Base-by-base conservation (phyloP, 805 yeast species). In the Pichia phayaonensis region DNA sequence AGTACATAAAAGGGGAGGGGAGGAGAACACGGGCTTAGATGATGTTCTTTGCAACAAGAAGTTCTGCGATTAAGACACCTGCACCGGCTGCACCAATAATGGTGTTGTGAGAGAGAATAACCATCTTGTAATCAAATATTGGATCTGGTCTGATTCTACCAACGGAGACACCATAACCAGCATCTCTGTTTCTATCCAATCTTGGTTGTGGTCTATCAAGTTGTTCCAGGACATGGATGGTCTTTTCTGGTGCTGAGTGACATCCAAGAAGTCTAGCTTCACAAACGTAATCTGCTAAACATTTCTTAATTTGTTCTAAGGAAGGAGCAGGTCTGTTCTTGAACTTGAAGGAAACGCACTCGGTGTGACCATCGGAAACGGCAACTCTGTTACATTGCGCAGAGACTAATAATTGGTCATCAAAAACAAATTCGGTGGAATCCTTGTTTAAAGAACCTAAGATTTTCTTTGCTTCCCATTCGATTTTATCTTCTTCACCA, bases 11-110 rank as follows among this genome's bases (percentile, higher is more conserved):
- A n/a, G n/a, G n/a, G n/a, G n/a, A n/a, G n/a, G n/a, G n/a, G n/a
- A n/a, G n/a, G n/a, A n/a, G n/a, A n/a, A n/a, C n/a, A 7, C 2
- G 29, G 12, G 11, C 2, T 67, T 77, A 90, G 56, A 92, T 76
- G 58, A 88, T 69, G 54, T 80, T 76, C 72, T 85, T 90, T 53
- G 90, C 90, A 53, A 79, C 70, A 61, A 94, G 76, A 49, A 90
- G 75, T 74, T 94, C 99, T 48, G 95, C 99, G 66, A 94, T 94
- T 69, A 94, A 80, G 54, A 94, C 77, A 69, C 99, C 99, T 10
- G 97, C 86, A 67, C 99, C 99, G 24, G 99, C 99, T 63, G 99
- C 99, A 64, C 99, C 99, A 59, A 94, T 88, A 61, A 94, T 79
- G 49, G 99, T 94, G 77, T 94, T 94, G 71, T 94, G 99, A 26